Evolutionary conservation across 2,329 filamentous ascomycete genomes (phyloP), one percentile per base, ranked within the genome.

Genomic region (Gaeumannomyces sp.): DNA sequence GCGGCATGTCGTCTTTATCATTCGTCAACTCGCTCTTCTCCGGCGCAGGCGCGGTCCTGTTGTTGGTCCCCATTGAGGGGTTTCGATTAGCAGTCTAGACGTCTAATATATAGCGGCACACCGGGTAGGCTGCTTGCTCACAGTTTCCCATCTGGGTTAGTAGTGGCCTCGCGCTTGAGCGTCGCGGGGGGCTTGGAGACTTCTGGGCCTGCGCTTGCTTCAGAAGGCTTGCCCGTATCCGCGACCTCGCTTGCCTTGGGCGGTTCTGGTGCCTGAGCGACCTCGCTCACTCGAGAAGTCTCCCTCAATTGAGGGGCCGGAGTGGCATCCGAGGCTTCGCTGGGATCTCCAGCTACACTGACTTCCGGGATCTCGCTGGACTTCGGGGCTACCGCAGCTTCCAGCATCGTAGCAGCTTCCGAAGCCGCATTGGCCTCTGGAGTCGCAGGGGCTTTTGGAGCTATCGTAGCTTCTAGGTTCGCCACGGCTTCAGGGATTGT

Each of bases 1-100:
- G 89, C 11, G 76, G 67, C 11, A 59, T 25, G 1, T 53, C 7
- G 11, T 64, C 45, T n/a, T n/a, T n/a, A 4, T n/a, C 10, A n/a
- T n/a, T 7, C 45, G 13, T n/a, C 45, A 5, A n/a, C 22, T 50
- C n/a, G 19, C 22, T 38, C 29, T 25, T 28, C n/a, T 45, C 57
- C 7, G 45, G 45, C 19, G 45, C 45, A 14, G 22, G 45, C 11
- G 45, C 45, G 45, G 45, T n/a, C 10, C 45, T 53, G 62, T 62
- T 57, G 33, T 16, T 35, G 45, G 3, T n/a, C 45, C 19, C 8
- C 45, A 53, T 14, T 3, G 10, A 38, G n/a, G 19, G 60, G 66
- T 62, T 2, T 60, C 11, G 60, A n/a, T 45, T 28, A n/a, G 60
- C 33, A 38, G 1, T 10, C 45, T 4, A n/a, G 45, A 11, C 45